These are phyloP conservation scores for Falciphora oryzae DNA, from an alignment of 2,329 filamentous ascomycete species.

Conservation along the genomic window DNA sequence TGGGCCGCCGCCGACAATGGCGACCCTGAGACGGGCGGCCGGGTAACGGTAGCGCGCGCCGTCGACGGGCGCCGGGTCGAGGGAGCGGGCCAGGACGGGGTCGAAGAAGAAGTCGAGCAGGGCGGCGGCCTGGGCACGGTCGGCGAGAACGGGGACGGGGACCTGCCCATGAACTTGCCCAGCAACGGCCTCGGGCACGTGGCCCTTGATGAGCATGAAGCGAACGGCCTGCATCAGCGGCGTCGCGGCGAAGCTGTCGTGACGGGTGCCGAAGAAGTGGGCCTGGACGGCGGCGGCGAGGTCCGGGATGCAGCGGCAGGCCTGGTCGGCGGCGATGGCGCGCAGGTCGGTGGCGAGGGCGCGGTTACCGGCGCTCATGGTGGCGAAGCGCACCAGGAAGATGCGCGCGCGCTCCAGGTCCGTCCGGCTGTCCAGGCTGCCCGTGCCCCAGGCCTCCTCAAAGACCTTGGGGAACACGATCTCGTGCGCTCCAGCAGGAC, in stretches of 20 bases:
- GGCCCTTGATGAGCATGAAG: slow-evolving; percentile 28
- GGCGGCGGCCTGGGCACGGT: slow-evolving; percentile 16
- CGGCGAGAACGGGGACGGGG: slow-evolving; percentile 12
- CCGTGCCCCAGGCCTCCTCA: slow-evolving; percentile 26
- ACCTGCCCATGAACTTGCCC: not conserved
- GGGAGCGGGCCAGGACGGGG: slow-evolving; percentile 24
- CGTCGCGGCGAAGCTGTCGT: slow-evolving; percentile 24
- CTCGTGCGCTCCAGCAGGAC: slow-evolving; percentile 11
- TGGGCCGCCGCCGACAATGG: slow-evolving; percentile 9
- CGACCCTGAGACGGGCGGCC: slow-evolving; percentile 5
- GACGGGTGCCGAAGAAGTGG: slow-evolving; percentile 23
- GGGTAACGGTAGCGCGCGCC: slow-evolving; percentile 23
- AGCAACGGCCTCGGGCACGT: slow-evolving; percentile 18
- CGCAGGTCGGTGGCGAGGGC: slow-evolving; percentile 20
- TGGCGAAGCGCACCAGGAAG: slow-evolving; percentile 25
- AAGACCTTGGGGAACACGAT: slow-evolving; percentile 27
- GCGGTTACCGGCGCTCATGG: slow-evolving; percentile 21
- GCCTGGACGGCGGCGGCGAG: slow-evolving; percentile 24
- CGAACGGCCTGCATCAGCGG: slow-evolving; percentile 28
- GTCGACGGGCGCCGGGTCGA: slow-evolving; percentile 18
- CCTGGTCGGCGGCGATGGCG: slow-evolving; percentile 22
- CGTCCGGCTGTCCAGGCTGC: slow-evolving; percentile 16
- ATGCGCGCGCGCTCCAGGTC: slow-evolving; percentile 26
- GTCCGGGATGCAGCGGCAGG: slow-evolving; percentile 19
- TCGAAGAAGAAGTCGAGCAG: slow-evolving; percentile 32